A percentile compares a stretch with the other conserved stretches of the same genome.
Evolutionary conservation across 148 eudicot genomes (phyloP).

Genomic region (Amaranthus palmeri): DNA sequence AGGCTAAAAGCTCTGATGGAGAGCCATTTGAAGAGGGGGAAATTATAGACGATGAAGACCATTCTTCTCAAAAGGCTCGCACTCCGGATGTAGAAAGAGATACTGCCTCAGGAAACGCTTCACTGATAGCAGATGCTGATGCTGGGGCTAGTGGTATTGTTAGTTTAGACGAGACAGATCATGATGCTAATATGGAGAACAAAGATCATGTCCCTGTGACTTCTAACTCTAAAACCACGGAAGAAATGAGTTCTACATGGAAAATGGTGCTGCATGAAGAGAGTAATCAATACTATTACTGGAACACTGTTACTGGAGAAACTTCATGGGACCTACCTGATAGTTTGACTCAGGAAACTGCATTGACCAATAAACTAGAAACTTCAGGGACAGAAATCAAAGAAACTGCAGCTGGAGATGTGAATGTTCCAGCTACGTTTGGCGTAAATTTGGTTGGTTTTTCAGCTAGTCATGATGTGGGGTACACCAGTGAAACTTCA

Average conservation of each 20-base stretch:
- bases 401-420: constrained; percentile 23
- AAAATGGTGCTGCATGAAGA: constrained; percentile 93
- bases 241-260: constrained; percentile 50
- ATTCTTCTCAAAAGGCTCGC: constrained; percentile 27
- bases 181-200: constrained; percentile 18
- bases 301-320: constrained; percentile 88
- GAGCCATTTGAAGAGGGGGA: constrained; percentile 32
- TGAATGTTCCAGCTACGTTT: constrained; percentile 18
- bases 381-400: constrained; percentile 31
- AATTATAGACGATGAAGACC: constrained; percentile 26
- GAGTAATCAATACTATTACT: constrained; percentile 78
- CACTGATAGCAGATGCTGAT: constrained; percentile 25
- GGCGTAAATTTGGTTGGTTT: constrained; percentile 20
- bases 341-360: constrained; percentile 45
- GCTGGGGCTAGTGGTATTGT: constrained; percentile 16
- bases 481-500: constrained; percentile 29
- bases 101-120: constrained; percentile 30
- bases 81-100: constrained; percentile 22
- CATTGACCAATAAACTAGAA: constrained; percentile 28
- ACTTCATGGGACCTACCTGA: constrained; percentile 92
- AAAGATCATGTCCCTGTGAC: constrained; percentile 25
- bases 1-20: constrained; percentile 32
- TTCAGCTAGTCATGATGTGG: constrained; percentile 21
- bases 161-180: constrained; percentile 22
- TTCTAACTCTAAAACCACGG: constrained; percentile 33